Evolutionary conservation across 2,329 filamentous ascomycete genomes (phyloP).

Genomic region (Leptographium flavum): DNA sequence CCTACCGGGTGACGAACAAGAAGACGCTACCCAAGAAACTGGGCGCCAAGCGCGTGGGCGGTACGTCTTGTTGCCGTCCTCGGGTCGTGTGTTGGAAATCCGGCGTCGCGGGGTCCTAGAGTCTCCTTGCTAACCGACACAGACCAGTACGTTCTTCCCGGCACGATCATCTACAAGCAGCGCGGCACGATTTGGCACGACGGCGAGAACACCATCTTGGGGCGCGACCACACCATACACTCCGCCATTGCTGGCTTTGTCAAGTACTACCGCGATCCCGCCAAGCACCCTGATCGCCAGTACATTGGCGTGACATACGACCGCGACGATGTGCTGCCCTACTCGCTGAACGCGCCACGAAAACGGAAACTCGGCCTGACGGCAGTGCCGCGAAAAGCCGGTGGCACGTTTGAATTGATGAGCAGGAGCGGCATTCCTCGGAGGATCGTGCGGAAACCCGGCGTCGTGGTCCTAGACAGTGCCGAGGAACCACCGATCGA

Average conservation of each 20-base stretch:
- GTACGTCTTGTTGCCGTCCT: slow-evolving; percentile 32
- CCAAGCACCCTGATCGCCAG: slow-evolving; percentile 68
- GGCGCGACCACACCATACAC: slow-evolving; percentile 92
- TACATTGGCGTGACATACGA: slow-evolving; percentile 91
- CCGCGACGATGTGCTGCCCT: slow-evolving; percentile 66
- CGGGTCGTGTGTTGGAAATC: too few species aligned
- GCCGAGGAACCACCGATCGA: neutral
- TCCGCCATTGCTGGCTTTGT: slow-evolving; percentile 78
- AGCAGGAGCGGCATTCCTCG: slow-evolving; percentile 20
- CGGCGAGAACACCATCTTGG: slow-evolving; percentile 90
- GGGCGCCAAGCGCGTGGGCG: slow-evolving; percentile 85
- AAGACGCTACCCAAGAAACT: slow-evolving; percentile 63
- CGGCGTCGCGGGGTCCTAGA: too few species aligned
- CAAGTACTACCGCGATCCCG: slow-evolving; percentile 87
- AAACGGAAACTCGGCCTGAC: slow-evolving; percentile 65
- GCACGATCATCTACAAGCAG: slow-evolving; percentile 97
- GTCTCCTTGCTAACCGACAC: too few species aligned
- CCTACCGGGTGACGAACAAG: slow-evolving; percentile 50
- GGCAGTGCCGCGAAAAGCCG: slow-evolving; percentile 26
- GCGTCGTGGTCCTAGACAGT: slow-evolving; percentile 6
- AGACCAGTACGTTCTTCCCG: slow-evolving; percentile 88
- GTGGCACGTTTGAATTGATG: slow-evolving; percentile 19
- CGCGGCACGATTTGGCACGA: slow-evolving; percentile 89
- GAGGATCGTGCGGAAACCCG: slow-evolving; percentile 17
- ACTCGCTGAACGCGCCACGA: slow-evolving; percentile 57